A percentile compares a stretch with the other conserved stretches of the same genome.
phyloP scores from a whole-genome alignment of 2,329 filamentous ascomycete genomes.

The Pseudogymnoascus sp. region DNA sequence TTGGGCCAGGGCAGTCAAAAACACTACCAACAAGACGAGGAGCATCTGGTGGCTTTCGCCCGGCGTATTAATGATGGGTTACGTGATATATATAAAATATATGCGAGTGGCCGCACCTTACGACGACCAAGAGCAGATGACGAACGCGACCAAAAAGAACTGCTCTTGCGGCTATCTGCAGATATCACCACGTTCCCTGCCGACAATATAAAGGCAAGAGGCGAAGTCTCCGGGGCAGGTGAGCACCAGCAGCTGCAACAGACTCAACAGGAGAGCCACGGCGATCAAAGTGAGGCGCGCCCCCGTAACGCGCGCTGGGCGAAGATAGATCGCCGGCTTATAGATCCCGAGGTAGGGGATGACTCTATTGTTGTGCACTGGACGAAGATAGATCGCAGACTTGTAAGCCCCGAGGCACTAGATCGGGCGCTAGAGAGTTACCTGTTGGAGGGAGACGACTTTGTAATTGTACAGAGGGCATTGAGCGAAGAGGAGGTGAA shows the following conservation, averaged over 20 bases:
- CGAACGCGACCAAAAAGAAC: not conserved
- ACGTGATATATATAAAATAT: not conserved
- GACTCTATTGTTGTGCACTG: constrained; percentile 38
- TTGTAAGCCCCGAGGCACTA: constrained; percentile 84
- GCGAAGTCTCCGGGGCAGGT: not conserved
- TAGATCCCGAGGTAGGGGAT: too few species aligned
- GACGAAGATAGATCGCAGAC: constrained; percentile 83
- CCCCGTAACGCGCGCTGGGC: not conserved
- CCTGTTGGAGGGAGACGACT: constrained; percentile 75
- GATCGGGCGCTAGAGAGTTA: constrained; percentile 82
- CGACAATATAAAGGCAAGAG: not conserved
- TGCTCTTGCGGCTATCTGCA: not conserved
- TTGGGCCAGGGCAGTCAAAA: not conserved
- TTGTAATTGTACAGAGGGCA: constrained; percentile 85
- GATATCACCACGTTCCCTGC: too few species aligned
- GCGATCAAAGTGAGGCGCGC: not conserved
- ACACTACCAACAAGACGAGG: not conserved
- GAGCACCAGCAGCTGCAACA: not conserved
- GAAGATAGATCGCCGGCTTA: not conserved
- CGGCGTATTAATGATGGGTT: not conserved
- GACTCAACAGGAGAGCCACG: not conserved
- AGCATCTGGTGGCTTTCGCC: not conserved
- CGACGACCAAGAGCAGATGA: not conserved
- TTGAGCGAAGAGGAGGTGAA: constrained; percentile 85
- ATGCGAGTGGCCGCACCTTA: not conserved